Base-by-base conservation (phyloP, 352 stramenopile genomes). In the Globisporangium parvum region DNA sequence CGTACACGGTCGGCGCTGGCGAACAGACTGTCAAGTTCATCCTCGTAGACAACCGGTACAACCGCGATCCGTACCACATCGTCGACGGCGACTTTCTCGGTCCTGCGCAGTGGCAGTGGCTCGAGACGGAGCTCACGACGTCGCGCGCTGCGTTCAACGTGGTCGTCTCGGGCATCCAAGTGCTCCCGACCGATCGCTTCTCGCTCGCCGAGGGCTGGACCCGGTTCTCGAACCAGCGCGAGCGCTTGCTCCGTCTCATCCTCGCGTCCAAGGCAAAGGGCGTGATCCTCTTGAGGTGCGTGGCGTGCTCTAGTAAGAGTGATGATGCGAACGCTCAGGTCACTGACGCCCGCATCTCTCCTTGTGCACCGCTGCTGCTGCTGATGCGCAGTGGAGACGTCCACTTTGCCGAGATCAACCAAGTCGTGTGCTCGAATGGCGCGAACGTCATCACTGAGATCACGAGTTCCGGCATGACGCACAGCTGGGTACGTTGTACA, bases 391-490 rank as follows among this genome's bases (percentile, higher is more conserved):
- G 75, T 73, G 93, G 93, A 3, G 93, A 98, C 69, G 90, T 98
- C 0, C 93, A 98, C 59, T 97, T 97, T 59, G 73, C 79, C 8
- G 89, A 98, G 66, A 75, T 98, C 61, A 89, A 96, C 62, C 84
- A 96, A 53, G 93, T 97, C 42, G 73, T 95, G 55, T 98, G 93
- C 65, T 77, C 77, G 2, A 71, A 70, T 41, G 80, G 71, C 49
- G 51, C 64, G 31, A 86, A 84, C 28, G 70, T 72, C 20, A 74
- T 89, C 52, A 89, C 82, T 3, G 82, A 92, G 54, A 88, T 98
- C 42, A 97, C 93, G 3, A 97, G 88, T 46, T 96, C 83, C 15
- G 93, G 93, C 24, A 87, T 98, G 83, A 98, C 92, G 6, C 91
- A 98, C 61, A 96, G 89, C 35, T 98, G 93, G 89, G 77, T n/a